These are phyloP conservation scores for Tuber indicum DNA, from an alignment of 495 filamentous ascomycete species.

Conservation along the genomic window DNA sequence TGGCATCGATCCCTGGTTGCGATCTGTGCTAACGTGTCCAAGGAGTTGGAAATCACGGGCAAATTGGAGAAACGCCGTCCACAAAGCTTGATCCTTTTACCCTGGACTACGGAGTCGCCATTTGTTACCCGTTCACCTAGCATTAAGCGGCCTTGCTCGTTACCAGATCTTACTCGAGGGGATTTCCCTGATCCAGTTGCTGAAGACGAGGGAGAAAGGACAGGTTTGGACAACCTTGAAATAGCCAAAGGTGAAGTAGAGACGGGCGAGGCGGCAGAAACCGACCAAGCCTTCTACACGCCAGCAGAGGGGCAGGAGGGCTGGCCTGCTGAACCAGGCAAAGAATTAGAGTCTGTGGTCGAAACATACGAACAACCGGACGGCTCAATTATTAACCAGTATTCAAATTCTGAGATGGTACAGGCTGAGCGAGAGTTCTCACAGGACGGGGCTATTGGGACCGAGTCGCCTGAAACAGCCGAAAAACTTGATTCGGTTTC, in stretches of 20 bases:
- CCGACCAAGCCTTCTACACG: conserved; percentile 16
- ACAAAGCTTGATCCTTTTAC: conserved; percentile 58
- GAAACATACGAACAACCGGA: conserved; percentile 8
- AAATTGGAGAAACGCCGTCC: conserved; percentile 52
- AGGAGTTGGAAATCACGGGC: conserved; percentile 10
- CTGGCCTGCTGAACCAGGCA: conserved; percentile 3
- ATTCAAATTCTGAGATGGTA: neutral
- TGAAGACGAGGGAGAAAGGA: conserved; percentile 7
- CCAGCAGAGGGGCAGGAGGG: conserved; percentile 14
- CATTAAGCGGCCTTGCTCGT: conserved; percentile 24
- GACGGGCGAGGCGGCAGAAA: conserved; percentile 6
- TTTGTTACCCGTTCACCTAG: conserved; percentile 22
- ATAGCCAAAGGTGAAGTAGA: neutral
- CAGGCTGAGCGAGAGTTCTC: conserved; percentile 1
- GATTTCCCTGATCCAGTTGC: conserved; percentile 36
- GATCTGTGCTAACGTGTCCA: conserved; percentile 19
- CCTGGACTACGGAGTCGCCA: conserved; percentile 38
- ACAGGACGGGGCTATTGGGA: conserved; percentile 3
- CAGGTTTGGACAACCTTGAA: conserved; percentile 5
- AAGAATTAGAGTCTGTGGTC: neutral
- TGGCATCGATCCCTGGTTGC: neutral
- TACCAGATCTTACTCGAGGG: conserved; percentile 34
- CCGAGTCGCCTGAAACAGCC: conserved; percentile 5
- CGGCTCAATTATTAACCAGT: neutral
- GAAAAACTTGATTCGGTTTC: conserved; percentile 2